phyloP scores from a whole-genome alignment of 2,329 filamentous ascomycete species.

The Colletotrichum plurivorum region DNA sequence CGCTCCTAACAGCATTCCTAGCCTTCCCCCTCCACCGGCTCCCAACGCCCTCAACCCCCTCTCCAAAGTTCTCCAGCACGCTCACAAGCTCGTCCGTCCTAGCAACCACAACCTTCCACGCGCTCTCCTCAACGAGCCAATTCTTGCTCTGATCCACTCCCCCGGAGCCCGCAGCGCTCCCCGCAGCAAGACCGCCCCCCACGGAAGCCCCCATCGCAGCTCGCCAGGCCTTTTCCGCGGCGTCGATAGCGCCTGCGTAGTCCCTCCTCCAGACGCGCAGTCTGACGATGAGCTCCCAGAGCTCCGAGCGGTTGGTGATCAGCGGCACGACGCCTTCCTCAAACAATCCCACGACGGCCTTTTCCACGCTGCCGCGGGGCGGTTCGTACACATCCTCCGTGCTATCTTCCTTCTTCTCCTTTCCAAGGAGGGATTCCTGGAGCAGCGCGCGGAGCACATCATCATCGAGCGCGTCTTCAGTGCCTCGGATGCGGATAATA shows the following conservation, averaged over 20 bases:
- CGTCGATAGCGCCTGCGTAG: slow-evolving; percentile 80
- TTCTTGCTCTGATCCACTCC: slow-evolving; percentile 45
- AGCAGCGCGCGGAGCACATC: slow-evolving; percentile 81
- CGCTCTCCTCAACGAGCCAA: slow-evolving; percentile 71
- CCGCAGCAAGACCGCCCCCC: slow-evolving; percentile 28
- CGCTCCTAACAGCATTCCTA: slow-evolving; percentile 84
- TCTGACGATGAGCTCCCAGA: slow-evolving; percentile 83
- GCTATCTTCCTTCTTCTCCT: slow-evolving; percentile 51
- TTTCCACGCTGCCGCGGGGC: slow-evolving; percentile 71
- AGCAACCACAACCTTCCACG: slow-evolving; percentile 81
- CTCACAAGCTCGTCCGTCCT: slow-evolving; percentile 87
- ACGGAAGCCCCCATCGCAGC: slow-evolving; percentile 61
- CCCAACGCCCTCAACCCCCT: slow-evolving; percentile 76
- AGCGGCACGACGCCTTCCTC: slow-evolving; percentile 84
- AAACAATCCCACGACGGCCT: slow-evolving; percentile 78
- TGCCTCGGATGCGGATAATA: slow-evolving; percentile 82
- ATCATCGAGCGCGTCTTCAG: slow-evolving; percentile 84
- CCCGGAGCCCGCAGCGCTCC: slow-evolving; percentile 25
- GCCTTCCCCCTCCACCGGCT: slow-evolving; percentile 91
- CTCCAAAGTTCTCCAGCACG: slow-evolving; percentile 84
- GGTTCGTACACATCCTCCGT: slow-evolving; percentile 54
- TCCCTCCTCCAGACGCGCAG: slow-evolving; percentile 82
- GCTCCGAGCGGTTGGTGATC: slow-evolving; percentile 82
- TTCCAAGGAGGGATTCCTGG: slow-evolving; percentile 73
- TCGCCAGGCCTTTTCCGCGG: slow-evolving; percentile 92